Evolutionary conservation across 192 early-diverging fungal genomes (phyloP), one percentile per base, ranked within the genome.

Genomic region (Coemansia sp.): DNA sequence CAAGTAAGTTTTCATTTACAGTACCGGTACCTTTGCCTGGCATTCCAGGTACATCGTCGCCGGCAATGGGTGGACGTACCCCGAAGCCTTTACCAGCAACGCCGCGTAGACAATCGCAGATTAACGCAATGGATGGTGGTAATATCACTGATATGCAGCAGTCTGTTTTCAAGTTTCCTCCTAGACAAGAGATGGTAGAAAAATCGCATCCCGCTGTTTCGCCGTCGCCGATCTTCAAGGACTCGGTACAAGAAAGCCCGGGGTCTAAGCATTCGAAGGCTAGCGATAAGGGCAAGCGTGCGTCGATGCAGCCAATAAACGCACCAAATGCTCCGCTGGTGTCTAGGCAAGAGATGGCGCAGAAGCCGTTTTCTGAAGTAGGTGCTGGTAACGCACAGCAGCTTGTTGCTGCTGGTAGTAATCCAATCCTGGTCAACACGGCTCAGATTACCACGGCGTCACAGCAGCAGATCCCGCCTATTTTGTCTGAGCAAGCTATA

Each of bases 1-100:
- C 77, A 12, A 76, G 78, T 63, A 69, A 64, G 51, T 81, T 80
- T 25, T 73, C 73, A 17, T 76, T 81, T 38, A 50, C 48, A 2
- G 59, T 38, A 0, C 30, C 56, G 32, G 20, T 31, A 17, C 56
- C 28, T 4, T 10, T 34, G 31, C 32, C 56, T 16, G 42, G 42
- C 1, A 45, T 45, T 3, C 42, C 42, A 5, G 42, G 42, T 16
- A 7, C 25, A 29, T 32, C 22, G 54, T 34, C 16, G 59, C 66
- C 34, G 11, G 33, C 67, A 58, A 33, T 7, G 16, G 59, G 62
- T 5, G 48, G 30, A 5, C 31, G 50, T 0, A 55, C 57, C 1
- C 55, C 71, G 54, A 80, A 80, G 60, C 79, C 79, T 0, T 40
- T 82, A 34, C 79, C 79, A 0, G 50, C 42, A 2, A 64, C 79